Percentiles rank a stretch among this genome's conserved stretches.
phyloP scores from a whole-genome alignment of 2,329 filamentous ascomycete genomes.

The Calycina herbarum region DNA sequence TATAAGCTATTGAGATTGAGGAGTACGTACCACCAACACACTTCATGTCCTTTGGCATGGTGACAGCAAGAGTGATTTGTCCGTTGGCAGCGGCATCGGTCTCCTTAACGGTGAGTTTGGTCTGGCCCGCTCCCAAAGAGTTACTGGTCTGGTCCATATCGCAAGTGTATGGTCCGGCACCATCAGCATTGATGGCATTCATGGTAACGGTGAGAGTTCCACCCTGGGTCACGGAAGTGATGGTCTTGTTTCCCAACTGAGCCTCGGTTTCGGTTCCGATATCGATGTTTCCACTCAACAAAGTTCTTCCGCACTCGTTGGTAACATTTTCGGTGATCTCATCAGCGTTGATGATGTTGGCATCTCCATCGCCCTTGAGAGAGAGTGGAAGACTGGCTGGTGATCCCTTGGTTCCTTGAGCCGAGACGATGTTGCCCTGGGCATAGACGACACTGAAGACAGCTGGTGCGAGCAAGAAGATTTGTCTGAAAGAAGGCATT shows the following conservation, averaged over 20 bases:
- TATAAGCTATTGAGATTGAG: not conserved
- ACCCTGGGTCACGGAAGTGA: constrained; percentile 52
- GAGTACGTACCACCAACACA: constrained; percentile 51
- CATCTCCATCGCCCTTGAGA: constrained; percentile 7
- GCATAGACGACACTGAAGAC: constrained; percentile 13
- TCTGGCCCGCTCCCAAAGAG: constrained; percentile 22
- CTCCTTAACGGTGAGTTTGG: constrained; percentile 8
- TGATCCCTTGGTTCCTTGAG: constrained; percentile 21
- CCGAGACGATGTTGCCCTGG: constrained; percentile 21
- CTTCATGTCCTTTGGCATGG: constrained; percentile 50
- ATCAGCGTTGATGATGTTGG: constrained; percentile 61
- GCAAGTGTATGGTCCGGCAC: constrained; percentile 55
- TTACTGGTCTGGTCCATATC: constrained; percentile 53
- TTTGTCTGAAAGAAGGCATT: constrained; percentile 22
- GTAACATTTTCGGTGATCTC: constrained; percentile 53
- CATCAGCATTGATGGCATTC: constrained; percentile 55
- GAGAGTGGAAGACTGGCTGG: constrained; percentile 18
- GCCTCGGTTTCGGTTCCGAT: constrained; percentile 57
- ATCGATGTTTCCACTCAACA: constrained; percentile 61
- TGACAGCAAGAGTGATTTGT: constrained; percentile 57
- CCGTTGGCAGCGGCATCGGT: constrained; percentile 41
- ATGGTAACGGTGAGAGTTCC: constrained; percentile 49
- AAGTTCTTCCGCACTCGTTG: constrained; percentile 63
- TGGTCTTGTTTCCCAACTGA: constrained; percentile 44
- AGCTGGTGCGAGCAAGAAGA: constrained; percentile 13